Evolutionary conservation across 495 filamentous ascomycete species (phyloP).

Genomic region (Clavariopsis aquatica): DNA sequence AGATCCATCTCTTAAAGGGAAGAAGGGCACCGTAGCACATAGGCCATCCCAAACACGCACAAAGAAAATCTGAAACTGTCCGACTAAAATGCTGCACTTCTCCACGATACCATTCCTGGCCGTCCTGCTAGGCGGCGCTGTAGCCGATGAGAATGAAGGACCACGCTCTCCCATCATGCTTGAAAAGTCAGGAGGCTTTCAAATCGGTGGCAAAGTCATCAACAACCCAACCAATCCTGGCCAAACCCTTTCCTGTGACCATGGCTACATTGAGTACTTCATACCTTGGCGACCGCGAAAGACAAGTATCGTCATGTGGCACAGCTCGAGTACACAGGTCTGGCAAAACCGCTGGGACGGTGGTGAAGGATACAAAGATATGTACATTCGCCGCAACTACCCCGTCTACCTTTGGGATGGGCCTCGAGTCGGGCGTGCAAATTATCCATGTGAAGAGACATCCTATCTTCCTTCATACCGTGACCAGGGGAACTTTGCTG

Average conservation of each 20-base stretch:
- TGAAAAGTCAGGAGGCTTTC: constrained; percentile 19
- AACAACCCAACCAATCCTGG: constrained; percentile 18
- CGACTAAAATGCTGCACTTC: neutral
- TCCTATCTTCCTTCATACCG: constrained; percentile 45
- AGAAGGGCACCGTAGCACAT: neutral
- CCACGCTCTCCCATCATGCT: constrained; percentile 17
- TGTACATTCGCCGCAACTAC: constrained; percentile 52
- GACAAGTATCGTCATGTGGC: constrained; percentile 54
- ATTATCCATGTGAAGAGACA: constrained; percentile 49
- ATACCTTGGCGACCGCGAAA: constrained; percentile 49
- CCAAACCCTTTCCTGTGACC: constrained; percentile 50
- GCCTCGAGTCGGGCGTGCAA: constrained; percentile 51
- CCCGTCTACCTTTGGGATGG: constrained; percentile 55
- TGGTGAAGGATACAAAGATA: constrained; percentile 54
- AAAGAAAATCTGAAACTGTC: neutral
- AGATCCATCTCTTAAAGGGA: neutral
- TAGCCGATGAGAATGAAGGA: neutral
- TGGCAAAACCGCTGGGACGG: constrained; percentile 55
- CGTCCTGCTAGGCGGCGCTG: neutral
- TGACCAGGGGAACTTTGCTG: constrained; percentile 50
- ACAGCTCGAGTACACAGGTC: constrained; percentile 51
- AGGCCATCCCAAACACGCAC: neutral
- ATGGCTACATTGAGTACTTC: constrained; percentile 57
- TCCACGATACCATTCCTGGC: neutral
- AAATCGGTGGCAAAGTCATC: constrained; percentile 31